Evolutionary conservation across 1,284 basidiomycete species (phyloP).

Genomic region (Papiliotrema fonsecae): DNA sequence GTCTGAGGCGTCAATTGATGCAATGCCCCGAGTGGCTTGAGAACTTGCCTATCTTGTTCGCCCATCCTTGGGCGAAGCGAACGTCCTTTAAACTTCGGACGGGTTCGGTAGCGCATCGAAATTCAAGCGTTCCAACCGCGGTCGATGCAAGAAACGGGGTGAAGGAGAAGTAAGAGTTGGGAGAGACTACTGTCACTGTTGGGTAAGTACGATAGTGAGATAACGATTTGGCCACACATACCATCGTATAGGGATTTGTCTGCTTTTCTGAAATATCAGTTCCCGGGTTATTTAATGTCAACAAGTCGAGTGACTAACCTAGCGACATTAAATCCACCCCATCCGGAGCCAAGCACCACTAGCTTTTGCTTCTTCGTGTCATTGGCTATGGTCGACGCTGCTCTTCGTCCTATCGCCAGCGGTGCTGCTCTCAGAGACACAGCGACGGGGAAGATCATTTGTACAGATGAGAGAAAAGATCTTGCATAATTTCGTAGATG

Average conservation of each 20-base stretch:
- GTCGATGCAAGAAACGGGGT: conserved; percentile 72
- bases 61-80: conserved; percentile 49
- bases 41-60: conserved; percentile 37
- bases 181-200: conserved; percentile 62
- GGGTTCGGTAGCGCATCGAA: conserved; percentile 72
- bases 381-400: neutral
- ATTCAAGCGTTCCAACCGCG: conserved; percentile 76
- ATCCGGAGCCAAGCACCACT: conserved; percentile 77
- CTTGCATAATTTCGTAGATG: no score
- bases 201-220: conserved; percentile 12
- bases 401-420: neutral
- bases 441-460: neutral
- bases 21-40: neutral
- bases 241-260: conserved; percentile 41
- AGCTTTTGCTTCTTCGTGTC: conserved; percentile 52
- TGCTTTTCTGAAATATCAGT: conserved; percentile 19
- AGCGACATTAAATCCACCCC: conserved; percentile 71
- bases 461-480: no score
- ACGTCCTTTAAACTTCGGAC: conserved; percentile 51
- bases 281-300: neutral
- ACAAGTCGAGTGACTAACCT: conserved; percentile 11
- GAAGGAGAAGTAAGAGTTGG: conserved; percentile 75
- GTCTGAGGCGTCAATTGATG: conserved; percentile 50
- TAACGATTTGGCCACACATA: conserved; percentile 6
- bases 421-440: neutral